phyloP scores from a whole-genome alignment of 1,139 yeast species.

The Barnettozyma hawaiiensis region DNA sequence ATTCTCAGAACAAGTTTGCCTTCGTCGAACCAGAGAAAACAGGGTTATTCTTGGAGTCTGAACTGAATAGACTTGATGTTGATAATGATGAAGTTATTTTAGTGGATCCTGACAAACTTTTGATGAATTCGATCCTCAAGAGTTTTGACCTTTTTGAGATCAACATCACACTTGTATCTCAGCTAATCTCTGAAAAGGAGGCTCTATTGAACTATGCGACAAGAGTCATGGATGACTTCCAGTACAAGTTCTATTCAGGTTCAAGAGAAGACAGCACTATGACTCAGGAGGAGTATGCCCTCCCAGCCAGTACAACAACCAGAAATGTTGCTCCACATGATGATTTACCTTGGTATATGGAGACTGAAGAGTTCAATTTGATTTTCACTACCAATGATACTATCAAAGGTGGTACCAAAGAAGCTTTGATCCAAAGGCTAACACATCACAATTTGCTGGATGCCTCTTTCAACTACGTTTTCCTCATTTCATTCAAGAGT shows the following conservation, averaged over 20 bases:
- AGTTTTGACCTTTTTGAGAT: constrained; percentile 41
- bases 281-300: constrained; percentile 23
- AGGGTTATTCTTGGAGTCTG: constrained; percentile 41
- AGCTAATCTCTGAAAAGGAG: constrained; percentile 64
- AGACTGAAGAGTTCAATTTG: constrained; percentile 70
- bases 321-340: constrained; percentile 21
- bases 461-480: constrained; percentile 61
- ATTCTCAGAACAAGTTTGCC: constrained; percentile 39
- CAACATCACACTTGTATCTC: constrained; percentile 44
- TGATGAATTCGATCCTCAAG: constrained; percentile 42
- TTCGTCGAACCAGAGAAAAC: constrained; percentile 44
- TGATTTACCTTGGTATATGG: constrained; percentile 74
- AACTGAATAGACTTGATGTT: constrained; percentile 42
- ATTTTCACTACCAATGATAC: constrained; percentile 68
- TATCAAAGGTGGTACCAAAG: constrained; percentile 81
- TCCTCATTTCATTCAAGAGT: constrained; percentile 71
- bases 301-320: constrained; percentile 23
- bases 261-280: constrained; percentile 56
- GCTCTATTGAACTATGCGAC: constrained; percentile 67
- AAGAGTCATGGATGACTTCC: constrained; percentile 68
- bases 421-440: constrained; percentile 75
- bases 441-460: constrained; percentile 74
- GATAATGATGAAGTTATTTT: constrained; percentile 43
- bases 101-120: constrained; percentile 42
- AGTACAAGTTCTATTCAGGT: constrained; percentile 53